Conservation (phyloP, 2,329 filamentous ascomycete genomes). For the Cladophialophora chaetospira region DNA sequence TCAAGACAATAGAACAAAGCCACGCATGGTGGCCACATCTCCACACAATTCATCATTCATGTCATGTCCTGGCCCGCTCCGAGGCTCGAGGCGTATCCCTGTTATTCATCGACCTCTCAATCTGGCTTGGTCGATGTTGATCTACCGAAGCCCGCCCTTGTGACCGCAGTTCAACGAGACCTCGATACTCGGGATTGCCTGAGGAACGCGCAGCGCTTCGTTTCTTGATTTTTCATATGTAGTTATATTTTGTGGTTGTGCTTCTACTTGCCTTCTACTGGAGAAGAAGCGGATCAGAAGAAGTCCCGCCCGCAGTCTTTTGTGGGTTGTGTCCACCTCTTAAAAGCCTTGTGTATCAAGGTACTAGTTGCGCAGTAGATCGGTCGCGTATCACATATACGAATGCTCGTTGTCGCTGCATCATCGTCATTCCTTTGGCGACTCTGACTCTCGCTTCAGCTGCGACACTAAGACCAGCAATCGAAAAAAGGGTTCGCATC, state of each 20-base stretch:
- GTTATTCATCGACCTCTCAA: too few species aligned
- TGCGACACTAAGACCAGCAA: neutral
- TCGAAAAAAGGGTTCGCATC: conserved; percentile 7
- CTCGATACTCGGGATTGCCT: neutral
- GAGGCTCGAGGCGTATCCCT: conserved; percentile 15
- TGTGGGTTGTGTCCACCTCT: too few species aligned
- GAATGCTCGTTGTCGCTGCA: too few species aligned
- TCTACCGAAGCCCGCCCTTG: conserved; percentile 14
- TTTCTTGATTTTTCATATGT: too few species aligned
- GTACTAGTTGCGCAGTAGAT: too few species aligned
- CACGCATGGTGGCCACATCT: neutral
- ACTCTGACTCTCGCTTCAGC: neutral
- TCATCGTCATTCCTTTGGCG: too few species aligned
- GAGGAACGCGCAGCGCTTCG: too few species aligned
- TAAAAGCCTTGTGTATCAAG: too few species aligned
- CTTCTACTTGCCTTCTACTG: too few species aligned
- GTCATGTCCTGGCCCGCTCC: conserved; percentile 20
- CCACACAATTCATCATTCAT: too few species aligned
- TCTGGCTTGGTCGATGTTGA: conserved; percentile 8
- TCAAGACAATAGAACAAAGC: neutral
- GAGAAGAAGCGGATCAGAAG: neutral
- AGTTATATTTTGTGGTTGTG: too few species aligned
- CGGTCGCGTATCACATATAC: too few species aligned
- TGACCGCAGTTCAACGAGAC: neutral
- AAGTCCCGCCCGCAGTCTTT: neutral